Base-by-base conservation (phyloP, 2,329 filamentous ascomycete species). In the Stemphylium lycopersici region DNA sequence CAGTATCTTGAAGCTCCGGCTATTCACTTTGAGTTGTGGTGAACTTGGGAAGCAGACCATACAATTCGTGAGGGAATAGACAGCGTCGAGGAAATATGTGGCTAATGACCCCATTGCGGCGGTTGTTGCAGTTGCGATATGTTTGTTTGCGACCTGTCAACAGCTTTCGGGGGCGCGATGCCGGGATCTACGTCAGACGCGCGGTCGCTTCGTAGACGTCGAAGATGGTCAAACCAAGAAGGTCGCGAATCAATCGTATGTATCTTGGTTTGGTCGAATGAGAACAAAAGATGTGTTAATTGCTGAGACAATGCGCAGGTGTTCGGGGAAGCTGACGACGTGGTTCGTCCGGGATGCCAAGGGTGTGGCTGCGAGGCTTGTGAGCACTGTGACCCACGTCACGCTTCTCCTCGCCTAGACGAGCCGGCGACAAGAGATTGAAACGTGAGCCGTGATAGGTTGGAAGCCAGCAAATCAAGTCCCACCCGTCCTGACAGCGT, bases 31-130 rank as follows among this genome's bases (percentile, higher is more conserved):
- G 65, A 99, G 85, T 52, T 93, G 91, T 53, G 95, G 93, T 62
- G 91, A 93, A 66, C 90, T 90, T 12, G 95, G 93, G 73, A 99
- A 98, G 81, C 95, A 99, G 77, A 89, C 93, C 78, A 98, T 87
- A 82, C 93, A 98, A 79, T 93, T 96, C 61, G 91, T 92, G 58
- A 99, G 84, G 56, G 92, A 96, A 77, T 95, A 96, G 65, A 98
- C 80, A 32, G 96, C 82, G 75, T 98, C 95, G 63, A 93, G 85
- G 58, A 98, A 81, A 73, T 96, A 88, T 55, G 79, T 79, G 31
- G 77, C 68, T 57, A 76, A 38, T 18, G 71, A 73, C 38, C 67
- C 69, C 71, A 74, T 74, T 16, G 56, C 65, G 56, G 40, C 39
- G 49, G 38, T 52, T 43, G 33, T 49, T 42, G 33, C 37, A 22